A percentile compares a stretch with the other conserved stretches of the same genome.
These are phyloP conservation scores for Candida freyschussii DNA, from an alignment of 1,139 yeast genomes.

Conservation along the genomic window DNA sequence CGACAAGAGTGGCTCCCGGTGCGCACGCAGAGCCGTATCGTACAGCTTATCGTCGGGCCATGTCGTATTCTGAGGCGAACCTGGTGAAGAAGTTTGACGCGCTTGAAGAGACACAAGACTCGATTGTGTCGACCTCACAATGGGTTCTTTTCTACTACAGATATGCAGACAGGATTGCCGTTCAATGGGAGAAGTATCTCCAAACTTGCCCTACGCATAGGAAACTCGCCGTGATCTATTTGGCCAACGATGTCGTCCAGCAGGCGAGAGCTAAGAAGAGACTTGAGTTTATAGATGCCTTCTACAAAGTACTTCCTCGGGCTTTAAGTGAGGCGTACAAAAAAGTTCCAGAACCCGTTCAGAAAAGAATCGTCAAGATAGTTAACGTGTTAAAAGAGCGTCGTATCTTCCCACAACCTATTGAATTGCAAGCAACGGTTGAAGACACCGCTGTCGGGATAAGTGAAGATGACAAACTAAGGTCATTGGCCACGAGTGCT, in stretches of 20 bases:
- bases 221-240: conserved; percentile 58
- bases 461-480: conserved; percentile 19
- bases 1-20: no score
- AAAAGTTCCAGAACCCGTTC: conserved; percentile 37
- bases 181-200: conserved; percentile 54
- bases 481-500: conserved; percentile 15
- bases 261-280: conserved; percentile 66
- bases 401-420: conserved; percentile 42
- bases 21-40: no score
- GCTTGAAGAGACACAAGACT: conserved; percentile 73
- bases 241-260: conserved; percentile 83
- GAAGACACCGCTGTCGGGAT: conserved; percentile 1
- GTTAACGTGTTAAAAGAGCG: conserved; percentile 76
- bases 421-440: conserved; percentile 38
- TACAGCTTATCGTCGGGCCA: conserved; percentile 2
- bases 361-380: conserved; percentile 58
- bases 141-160: conserved; percentile 82
- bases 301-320: conserved; percentile 43
- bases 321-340: conserved; percentile 34
- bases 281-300: conserved; percentile 55
- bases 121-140: conserved; percentile 77
- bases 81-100: conserved; percentile 53
- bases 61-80: conserved; percentile 60
- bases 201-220: conserved; percentile 37
- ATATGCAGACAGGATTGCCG: conserved; percentile 54